Evolutionary conservation across 257 asterid species (phyloP).

Genomic region (Thymus mandschuricus): DNA sequence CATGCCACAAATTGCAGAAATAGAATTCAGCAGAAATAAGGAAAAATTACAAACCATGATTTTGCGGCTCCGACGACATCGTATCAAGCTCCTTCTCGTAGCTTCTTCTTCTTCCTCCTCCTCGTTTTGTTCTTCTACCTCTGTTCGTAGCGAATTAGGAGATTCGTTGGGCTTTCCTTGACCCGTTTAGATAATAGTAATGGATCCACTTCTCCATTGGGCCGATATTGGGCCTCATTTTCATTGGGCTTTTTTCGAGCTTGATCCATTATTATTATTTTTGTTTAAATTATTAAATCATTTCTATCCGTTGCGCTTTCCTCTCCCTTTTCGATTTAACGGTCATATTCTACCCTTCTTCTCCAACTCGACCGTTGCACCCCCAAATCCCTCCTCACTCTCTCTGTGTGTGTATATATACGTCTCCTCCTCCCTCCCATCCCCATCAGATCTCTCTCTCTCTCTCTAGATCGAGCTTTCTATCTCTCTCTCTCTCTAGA

Average conservation of each 20-base stretch:
- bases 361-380: slow-evolving; percentile 42
- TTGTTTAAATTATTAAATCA: not conserved
- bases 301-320: slow-evolving; percentile 34
- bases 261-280: too few species aligned
- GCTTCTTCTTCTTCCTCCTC: slow-evolving; percentile 27
- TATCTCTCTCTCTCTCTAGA: slow-evolving; percentile 5
- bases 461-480: slow-evolving; percentile 16
- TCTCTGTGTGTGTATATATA: not conserved
- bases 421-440: slow-evolving; percentile 10
- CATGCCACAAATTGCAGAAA: not conserved
- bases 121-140: slow-evolving; percentile 25
- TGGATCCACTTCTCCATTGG: slow-evolving; percentile 10
- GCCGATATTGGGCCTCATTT: not conserved
- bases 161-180: slow-evolving; percentile 29
- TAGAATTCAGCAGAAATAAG: not conserved
- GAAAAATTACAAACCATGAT: slow-evolving; percentile 33
- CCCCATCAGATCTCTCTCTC: not conserved
- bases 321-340: slow-evolving; percentile 19
- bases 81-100: slow-evolving; percentile 31
- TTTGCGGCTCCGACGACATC: slow-evolving; percentile 46
- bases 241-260: not conserved
- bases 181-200: slow-evolving; percentile 16
- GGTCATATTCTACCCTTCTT: slow-evolving; percentile 35
- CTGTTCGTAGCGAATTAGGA: slow-evolving; percentile 25
- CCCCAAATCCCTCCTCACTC: not conserved